Base-by-base conservation (phyloP, 2,329 filamentous ascomycete genomes). In the Neonectria ditissima region DNA sequence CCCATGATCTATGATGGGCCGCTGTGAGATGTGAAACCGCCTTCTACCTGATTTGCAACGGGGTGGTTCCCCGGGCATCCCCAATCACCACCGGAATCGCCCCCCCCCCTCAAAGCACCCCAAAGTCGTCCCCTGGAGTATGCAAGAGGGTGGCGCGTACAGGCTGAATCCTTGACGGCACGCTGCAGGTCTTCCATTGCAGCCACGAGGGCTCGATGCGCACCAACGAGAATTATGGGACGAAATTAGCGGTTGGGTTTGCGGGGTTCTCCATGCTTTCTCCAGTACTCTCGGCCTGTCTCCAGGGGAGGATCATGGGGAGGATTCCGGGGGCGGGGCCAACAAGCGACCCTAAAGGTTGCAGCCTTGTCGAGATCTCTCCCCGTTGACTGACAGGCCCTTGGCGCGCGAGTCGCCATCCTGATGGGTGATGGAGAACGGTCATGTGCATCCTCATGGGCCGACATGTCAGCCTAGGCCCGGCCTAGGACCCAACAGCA, bases 161-260 rank as follows among this genome's bases (percentile, higher is more conserved):
- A 44, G 54, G 59, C 55, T 26, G n/a, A 53, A 30, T 55, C 37
- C 22, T 39, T 1, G 24, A 32, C 32, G 44, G 30, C 9, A 37
- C 20, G 54, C 58, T 37, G 48, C 44, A 47, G 14, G 5, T 16
- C 47, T 47, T 11, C 59, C 8, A 20, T 41, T 41, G 34, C 54
- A 34, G 32, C 50, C 16, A 20, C 53, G 44, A 24, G 32, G 43
- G 26, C 43, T 50, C n/a, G 60, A 63, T 63, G 50, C 60, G 60
- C 60, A 51, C 60, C 60, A 63, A 63, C 60, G 55, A 63, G 55
- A 58, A 16, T 9, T 44, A 18, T 37, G 59, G 34, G 55, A 32
- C 48, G 34, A 63, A 59, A 63, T 63, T 41, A 55, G 30, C 53
- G 43, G 48, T 18, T 43, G 26, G 26, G 20, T 26, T 45, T 63